These are phyloP conservation scores for Eutrema salsugineum DNA, from an alignment of 441 rosid genomes.

Conservation along the genomic window DNA sequence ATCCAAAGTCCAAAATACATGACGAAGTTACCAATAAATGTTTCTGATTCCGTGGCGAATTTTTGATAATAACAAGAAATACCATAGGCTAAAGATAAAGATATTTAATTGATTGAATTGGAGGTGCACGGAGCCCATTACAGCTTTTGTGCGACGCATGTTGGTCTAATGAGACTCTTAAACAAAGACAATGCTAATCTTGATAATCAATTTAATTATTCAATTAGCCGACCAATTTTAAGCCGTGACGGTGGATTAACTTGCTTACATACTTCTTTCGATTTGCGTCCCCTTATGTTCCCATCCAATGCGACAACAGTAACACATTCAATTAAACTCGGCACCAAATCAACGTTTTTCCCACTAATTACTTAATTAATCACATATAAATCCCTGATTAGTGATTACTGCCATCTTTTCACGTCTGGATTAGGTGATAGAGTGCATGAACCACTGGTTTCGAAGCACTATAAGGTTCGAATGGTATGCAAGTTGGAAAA, in stretches of 20 bases:
- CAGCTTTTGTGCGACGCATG: slow-evolving; percentile 32
- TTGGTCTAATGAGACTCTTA: slow-evolving; percentile 26
- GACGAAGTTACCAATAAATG: slow-evolving; percentile 20
- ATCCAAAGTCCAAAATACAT: slow-evolving; percentile 19
- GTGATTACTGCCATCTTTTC: not conserved
- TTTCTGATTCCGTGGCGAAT: slow-evolving; percentile 13
- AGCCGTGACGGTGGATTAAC: slow-evolving; percentile 29
- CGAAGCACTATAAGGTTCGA: not conserved
- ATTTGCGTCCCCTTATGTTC: slow-evolving; percentile 22
- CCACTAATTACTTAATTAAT: slow-evolving; percentile 13
- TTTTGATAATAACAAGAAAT: slow-evolving; percentile 14
- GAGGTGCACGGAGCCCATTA: slow-evolving; percentile 29
- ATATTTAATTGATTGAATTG: not conserved
- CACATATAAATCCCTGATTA: slow-evolving; percentile 1
- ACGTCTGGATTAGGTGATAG: not conserved
- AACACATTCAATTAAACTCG: slow-evolving; percentile 16
- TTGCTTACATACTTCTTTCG: slow-evolving; percentile 22
- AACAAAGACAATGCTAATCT: slow-evolving; percentile 18
- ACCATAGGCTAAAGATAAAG: not conserved
- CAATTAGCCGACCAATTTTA: slow-evolving; percentile 25
- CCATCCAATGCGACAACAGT: slow-evolving; percentile 27
- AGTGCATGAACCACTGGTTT: not conserved
- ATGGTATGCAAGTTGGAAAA: not conserved
- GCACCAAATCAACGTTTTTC: not conserved
- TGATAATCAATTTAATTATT: not conserved